A percentile compares a stretch with the other conserved stretches of the same genome.
Evolutionary conservation across 495 filamentous ascomycete genomes (phyloP).

Genomic region (Aspergillus leporis): DNA sequence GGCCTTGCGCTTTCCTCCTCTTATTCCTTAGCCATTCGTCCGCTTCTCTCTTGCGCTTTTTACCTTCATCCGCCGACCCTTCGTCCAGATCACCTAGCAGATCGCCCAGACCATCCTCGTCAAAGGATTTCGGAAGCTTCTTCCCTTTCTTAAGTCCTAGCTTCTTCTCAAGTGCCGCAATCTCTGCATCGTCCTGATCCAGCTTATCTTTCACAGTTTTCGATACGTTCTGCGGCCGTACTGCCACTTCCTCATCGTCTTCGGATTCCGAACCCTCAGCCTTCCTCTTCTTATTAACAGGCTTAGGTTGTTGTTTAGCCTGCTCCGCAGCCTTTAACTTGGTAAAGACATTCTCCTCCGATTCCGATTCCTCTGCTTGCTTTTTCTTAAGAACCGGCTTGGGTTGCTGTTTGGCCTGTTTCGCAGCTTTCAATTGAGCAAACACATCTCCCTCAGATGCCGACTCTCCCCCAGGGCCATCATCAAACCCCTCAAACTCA

Average conservation of each 20-base stretch:
- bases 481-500: slow-evolving; percentile 23
- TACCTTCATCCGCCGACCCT: slow-evolving; percentile 45
- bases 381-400: slow-evolving; percentile 52
- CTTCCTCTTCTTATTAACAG: slow-evolving; percentile 47
- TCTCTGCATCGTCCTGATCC: slow-evolving; percentile 76
- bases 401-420: slow-evolving; percentile 25
- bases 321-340: slow-evolving; percentile 26
- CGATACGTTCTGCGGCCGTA: slow-evolving; percentile 45
- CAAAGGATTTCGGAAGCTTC: slow-evolving; percentile 68
- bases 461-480: slow-evolving; percentile 17
- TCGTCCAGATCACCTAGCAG: slow-evolving; percentile 71
- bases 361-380: slow-evolving; percentile 2
- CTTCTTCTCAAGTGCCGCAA: slow-evolving; percentile 84
- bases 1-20: slow-evolving; percentile 62
- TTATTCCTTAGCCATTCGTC: slow-evolving; percentile 61
- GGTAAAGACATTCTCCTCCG: slow-evolving; percentile 9
- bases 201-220: slow-evolving; percentile 64
- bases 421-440: slow-evolving; percentile 25
- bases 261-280: slow-evolving; percentile 14
- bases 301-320: slow-evolving; percentile 34
- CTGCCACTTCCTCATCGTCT: slow-evolving; percentile 26
- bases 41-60: slow-evolving; percentile 57
- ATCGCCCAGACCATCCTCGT: slow-evolving; percentile 84
- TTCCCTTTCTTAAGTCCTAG: slow-evolving; percentile 82
- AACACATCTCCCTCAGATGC: slow-evolving; percentile 1